Evolutionary conservation across 495 filamentous ascomycete genomes (phyloP).

Genomic region (Penicillium verhagenii): DNA sequence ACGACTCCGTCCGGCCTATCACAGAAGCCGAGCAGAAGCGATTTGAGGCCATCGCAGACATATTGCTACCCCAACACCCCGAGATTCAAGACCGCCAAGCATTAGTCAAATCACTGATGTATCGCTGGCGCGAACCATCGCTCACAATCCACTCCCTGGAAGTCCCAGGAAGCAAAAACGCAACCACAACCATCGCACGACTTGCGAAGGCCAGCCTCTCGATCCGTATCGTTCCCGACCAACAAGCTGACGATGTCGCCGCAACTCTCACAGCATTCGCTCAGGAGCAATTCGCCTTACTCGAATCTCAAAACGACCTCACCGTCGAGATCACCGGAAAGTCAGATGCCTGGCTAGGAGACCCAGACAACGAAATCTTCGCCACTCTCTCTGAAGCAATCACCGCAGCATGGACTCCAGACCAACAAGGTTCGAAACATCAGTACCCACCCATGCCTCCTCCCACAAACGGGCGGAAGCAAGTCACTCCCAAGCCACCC

Average conservation of each 20-base stretch:
- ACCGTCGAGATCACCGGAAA: constrained; percentile 84
- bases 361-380: constrained; percentile 88
- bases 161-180: constrained; percentile 57
- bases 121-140: constrained; percentile 93
- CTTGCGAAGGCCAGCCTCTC: constrained; percentile 83
- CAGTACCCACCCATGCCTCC: constrained; percentile 31
- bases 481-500: constrained; percentile 14
- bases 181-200: constrained; percentile 84
- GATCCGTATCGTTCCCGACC: constrained; percentile 88
- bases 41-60: constrained; percentile 78
- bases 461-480: constrained; percentile 11
- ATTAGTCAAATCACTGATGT: constrained; percentile 78
- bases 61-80: constrained; percentile 69
- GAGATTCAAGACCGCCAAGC: constrained; percentile 63
- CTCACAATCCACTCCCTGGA: constrained; percentile 91
- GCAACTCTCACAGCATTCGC: constrained; percentile 64
- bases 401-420: constrained; percentile 68
- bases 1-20: constrained; percentile 74
- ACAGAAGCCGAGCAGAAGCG: constrained; percentile 74
- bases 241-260: constrained; percentile 75
- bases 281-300: constrained; percentile 63
- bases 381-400: constrained; percentile 84
- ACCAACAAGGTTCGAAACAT: constrained; percentile 29
- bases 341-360: constrained; percentile 94
- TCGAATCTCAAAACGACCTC: constrained; percentile 77